Evolutionary conservation across 371 early-diverging fungal species (phyloP), one percentile per base, ranked within the genome.

Genomic region (Syncephalastrum racemosum): DNA sequence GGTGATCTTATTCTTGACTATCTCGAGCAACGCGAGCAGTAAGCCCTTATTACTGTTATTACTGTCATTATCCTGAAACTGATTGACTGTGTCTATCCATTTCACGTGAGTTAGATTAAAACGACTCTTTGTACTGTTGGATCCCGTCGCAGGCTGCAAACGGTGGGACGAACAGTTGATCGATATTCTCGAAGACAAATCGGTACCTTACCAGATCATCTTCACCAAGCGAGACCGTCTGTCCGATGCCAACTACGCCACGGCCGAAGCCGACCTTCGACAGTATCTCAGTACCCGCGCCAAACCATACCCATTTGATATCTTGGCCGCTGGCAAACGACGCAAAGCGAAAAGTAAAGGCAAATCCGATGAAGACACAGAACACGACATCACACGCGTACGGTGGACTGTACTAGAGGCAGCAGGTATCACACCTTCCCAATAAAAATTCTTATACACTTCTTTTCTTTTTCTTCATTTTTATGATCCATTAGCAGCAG

Each of bases 111-210:
- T 49, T 63, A 88, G 88, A 31, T 64, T 90, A 42, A 74, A 73
- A 41, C 71, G 87, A 20, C 73, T 88, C 27, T 90, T 84, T 64
- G 64, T 90, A 45, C 60, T 90, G 25, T 55, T 90, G 3, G 90
- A 90, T 56, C 81, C 87, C 18, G 80, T 79, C 1, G 86, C 87
- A 10, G 90, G 88, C 5, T 66, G 88, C 45, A 90, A 90, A 53
- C 70, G 79, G 0, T 83, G 84, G 1, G 90, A 90, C 46, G 50
- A 57, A 41, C 75, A 79, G 53, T 68, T 89, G 25, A 77, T 90
- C 67, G 73, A 77, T 48, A 59, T 84, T 14, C 61, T 84, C 22
- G 87, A 89, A 53, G 44, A 71, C 40, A 73, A 76, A n/a, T 81
- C 78, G 4, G 45, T 83, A 2, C 77, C 84, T 0, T 85, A 81